A percentile compares a stretch with the other conserved stretches of the same genome.
phyloP scores from a whole-genome alignment of 495 filamentous ascomycete species.

The Lophiostoma macrostomum region DNA sequence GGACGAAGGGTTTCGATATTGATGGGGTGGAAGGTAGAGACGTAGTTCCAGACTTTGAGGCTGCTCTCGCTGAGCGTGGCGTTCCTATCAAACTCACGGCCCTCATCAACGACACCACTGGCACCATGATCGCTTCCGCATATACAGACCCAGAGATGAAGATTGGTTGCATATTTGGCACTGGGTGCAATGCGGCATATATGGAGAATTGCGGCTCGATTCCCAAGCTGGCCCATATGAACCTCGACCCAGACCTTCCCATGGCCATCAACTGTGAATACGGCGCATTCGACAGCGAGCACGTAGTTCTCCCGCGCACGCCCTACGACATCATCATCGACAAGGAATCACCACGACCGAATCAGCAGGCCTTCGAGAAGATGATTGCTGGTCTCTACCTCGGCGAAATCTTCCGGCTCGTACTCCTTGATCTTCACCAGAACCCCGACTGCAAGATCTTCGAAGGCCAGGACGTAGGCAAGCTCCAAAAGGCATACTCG shows the following conservation, averaged over 20 bases:
- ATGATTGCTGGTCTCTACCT: constrained; percentile 96
- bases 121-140: constrained; percentile 95
- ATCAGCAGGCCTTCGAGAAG: constrained; percentile 96
- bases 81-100: constrained; percentile 92
- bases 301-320: constrained; percentile 84
- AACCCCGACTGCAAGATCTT: constrained; percentile 76
- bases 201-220: constrained; percentile 91
- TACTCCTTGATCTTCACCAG: constrained; percentile 79
- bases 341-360: constrained; percentile 87
- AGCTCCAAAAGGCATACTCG: constrained; percentile 76
- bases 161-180: constrained; percentile 98
- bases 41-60: constrained; percentile 90
- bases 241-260: constrained; percentile 81
- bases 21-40: constrained; percentile 91
- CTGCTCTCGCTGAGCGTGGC: constrained; percentile 71
- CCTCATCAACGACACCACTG: constrained; percentile 96
- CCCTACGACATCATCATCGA: constrained; percentile 82
- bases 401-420: constrained; percentile 90
- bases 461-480: constrained; percentile 71
- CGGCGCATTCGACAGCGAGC: constrained; percentile 97
- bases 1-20: constrained; percentile 99
- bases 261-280: constrained; percentile 99
- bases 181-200: constrained; percentile 96
- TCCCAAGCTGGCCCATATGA: constrained; percentile 91
- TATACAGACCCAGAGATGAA: constrained; percentile 90